A percentile compares a stretch with the other conserved stretches of the same genome.
Evolutionary conservation across 2,329 filamentous ascomycete genomes (phyloP).

Genomic region (Ceratocystis ficicola): DNA sequence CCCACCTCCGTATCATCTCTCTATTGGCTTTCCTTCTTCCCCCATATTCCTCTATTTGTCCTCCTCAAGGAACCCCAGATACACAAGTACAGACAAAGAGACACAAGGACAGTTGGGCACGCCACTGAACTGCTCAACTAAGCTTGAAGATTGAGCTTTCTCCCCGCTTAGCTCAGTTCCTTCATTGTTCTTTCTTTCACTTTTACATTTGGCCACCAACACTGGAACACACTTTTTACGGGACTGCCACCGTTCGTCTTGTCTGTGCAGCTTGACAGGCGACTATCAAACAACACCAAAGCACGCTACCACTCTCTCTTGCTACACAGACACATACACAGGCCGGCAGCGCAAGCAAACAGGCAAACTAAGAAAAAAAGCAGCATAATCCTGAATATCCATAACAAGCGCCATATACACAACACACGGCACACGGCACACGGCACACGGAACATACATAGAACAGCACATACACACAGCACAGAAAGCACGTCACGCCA

Average conservation of each 20-base stretch:
- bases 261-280: slow-evolving; percentile 6
- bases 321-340: neutral
- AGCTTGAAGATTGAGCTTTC: neutral
- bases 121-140: neutral
- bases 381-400: neutral
- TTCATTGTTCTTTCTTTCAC: slow-evolving; percentile 8
- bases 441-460: neutral
- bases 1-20: neutral
- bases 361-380: neutral
- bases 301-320: neutral
- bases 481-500: slow-evolving; percentile 6
- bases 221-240: neutral
- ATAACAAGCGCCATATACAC: too few relatives aligned
- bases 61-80: neutral
- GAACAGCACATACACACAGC: neutral
- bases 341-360: neutral
- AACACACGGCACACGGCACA: neutral
- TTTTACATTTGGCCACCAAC: neutral
- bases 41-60: neutral
- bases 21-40: neutral
- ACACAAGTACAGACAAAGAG: neutral
- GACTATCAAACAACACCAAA: slow-evolving; percentile 1
- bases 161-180: neutral
- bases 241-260: neutral
- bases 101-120: neutral